These are phyloP conservation scores for Niebla homalea DNA, from an alignment of 495 filamentous ascomycete species.

Conservation along the genomic window DNA sequence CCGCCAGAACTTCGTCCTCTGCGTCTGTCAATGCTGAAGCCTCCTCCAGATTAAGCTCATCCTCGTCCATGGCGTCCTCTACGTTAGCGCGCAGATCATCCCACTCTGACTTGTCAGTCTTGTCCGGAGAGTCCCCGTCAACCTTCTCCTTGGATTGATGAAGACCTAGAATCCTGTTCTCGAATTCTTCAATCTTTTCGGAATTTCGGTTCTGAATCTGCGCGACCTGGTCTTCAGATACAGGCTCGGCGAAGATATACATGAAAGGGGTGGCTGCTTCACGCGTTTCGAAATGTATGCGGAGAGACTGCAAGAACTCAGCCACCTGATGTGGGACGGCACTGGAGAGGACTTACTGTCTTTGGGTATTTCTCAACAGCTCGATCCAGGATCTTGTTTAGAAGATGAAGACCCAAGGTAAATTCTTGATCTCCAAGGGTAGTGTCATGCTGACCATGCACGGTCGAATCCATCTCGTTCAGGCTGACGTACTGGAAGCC, in stretches of 20 bases:
- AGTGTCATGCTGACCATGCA: constrained; percentile 60
- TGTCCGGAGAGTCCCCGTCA: constrained; percentile 5
- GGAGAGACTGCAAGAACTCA: constrained; percentile 44
- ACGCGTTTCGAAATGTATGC: constrained; percentile 77
- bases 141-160: constrained; percentile 11
- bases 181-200: constrained; percentile 51
- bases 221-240: constrained; percentile 55
- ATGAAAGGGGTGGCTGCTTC: constrained; percentile 49
- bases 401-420: constrained; percentile 57
- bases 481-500: constrained; percentile 91
- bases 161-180: constrained; percentile 46
- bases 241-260: constrained; percentile 81
- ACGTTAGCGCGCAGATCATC: constrained; percentile 40
- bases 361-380: constrained; percentile 60
- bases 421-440: constrained; percentile 79
- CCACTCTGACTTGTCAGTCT: constrained; percentile 28
- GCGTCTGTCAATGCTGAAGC: constrained; percentile 19
- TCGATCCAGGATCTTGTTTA: constrained; percentile 65
- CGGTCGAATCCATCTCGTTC: constrained; percentile 68
- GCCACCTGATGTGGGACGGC: not conserved
- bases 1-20: constrained; percentile 16
- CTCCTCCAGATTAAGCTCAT: constrained; percentile 32
- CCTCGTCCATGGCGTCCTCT: constrained; percentile 39
- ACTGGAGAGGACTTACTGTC: constrained; percentile 23
- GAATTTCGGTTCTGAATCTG: constrained; percentile 55